Percentiles rank a stretch among this genome's conserved stretches.
These are phyloP conservation scores for Mercurialis annua DNA, from an alignment of 345 rosid genomes.

Conservation along the genomic window DNA sequence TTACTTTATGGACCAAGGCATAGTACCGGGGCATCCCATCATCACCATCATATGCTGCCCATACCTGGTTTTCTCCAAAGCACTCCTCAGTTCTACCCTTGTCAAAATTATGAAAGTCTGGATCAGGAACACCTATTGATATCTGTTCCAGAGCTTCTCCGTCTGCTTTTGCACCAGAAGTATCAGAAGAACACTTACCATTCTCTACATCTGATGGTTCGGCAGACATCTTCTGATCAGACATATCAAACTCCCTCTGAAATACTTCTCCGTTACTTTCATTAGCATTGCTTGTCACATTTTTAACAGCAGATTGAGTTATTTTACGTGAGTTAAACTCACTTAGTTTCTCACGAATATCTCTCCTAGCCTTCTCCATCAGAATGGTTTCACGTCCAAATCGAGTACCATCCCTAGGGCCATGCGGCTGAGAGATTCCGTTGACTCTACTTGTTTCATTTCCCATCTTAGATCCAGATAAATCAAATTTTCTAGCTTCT, in stretches of 20 bases:
- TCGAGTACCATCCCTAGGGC: constrained; percentile 12
- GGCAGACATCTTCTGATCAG: constrained; percentile 13
- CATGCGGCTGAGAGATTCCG: constrained; percentile 25
- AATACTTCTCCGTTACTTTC: constrained; percentile 20
- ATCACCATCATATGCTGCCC: constrained; percentile 28
- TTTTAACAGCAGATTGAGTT: constrained; percentile 23
- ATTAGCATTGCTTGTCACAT: constrained; percentile 15
- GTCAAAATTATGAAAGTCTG: constrained; percentile 28
- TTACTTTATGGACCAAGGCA: constrained; percentile 16
- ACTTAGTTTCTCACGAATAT: constrained; percentile 10
- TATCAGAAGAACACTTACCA: constrained; percentile 17
- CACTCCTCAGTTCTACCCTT: constrained; percentile 21
- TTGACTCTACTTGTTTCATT: constrained; percentile 24
- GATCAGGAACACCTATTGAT: constrained; percentile 23
- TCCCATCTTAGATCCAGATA: constrained; percentile 16
- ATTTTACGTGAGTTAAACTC: constrained; percentile 14
- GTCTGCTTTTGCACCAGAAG: constrained; percentile 23
- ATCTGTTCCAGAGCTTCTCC: constrained; percentile 30
- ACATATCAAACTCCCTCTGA: constrained; percentile 14
- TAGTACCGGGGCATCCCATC: constrained; percentile 29
- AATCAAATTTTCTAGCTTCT: constrained; percentile 10
- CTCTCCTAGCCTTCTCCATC: constrained; percentile 19
- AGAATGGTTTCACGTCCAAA: constrained; percentile 9
- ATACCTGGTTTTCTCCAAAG: constrained; percentile 23
- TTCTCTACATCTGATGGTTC: constrained; percentile 6